A percentile compares a stretch with the other conserved stretches of the same genome.
Evolutionary conservation across 192 early-diverging fungal species (phyloP).

Genomic region (Coemansia sp.): DNA sequence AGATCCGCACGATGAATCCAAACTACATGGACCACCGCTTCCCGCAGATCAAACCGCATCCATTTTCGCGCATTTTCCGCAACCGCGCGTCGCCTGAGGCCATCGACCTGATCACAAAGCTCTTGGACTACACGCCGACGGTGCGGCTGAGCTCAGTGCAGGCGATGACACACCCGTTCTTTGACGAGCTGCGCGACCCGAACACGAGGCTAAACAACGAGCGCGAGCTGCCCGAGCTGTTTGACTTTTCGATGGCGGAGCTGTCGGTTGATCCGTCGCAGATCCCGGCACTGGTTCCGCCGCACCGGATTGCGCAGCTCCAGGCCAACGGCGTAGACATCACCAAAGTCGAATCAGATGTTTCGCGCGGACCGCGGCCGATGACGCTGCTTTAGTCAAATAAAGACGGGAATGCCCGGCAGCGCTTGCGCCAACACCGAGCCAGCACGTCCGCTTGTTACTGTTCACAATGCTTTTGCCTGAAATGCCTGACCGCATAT

Average conservation of each 20-base stretch:
- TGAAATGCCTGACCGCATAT: not conserved
- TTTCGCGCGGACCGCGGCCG: constrained; percentile 42
- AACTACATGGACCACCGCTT: constrained; percentile 99
- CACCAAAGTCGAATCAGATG: constrained; percentile 46
- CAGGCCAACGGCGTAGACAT: constrained; percentile 41
- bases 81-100: constrained; percentile 79
- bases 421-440: not conserved
- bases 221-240: constrained; percentile 79
- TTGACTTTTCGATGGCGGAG: constrained; percentile 86
- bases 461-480: not conserved
- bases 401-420: not conserved
- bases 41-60: constrained; percentile 92
- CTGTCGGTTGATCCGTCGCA: constrained; percentile 84
- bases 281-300: constrained; percentile 75
- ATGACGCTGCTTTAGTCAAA: constrained; percentile 32
- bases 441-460: not conserved
- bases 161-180: constrained; percentile 92
- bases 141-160: constrained; percentile 81
- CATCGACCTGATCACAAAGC: constrained; percentile 77
- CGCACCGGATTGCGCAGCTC: constrained; percentile 55
- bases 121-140: constrained; percentile 90
- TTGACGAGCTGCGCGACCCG: constrained; percentile 92
- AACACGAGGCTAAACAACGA: constrained; percentile 81
- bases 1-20: constrained; percentile 96
- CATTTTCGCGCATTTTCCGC: constrained; percentile 85